Evolutionary conservation across 2,329 filamentous ascomycete species (phyloP).

Genomic region (Cadophora sp.): DNA sequence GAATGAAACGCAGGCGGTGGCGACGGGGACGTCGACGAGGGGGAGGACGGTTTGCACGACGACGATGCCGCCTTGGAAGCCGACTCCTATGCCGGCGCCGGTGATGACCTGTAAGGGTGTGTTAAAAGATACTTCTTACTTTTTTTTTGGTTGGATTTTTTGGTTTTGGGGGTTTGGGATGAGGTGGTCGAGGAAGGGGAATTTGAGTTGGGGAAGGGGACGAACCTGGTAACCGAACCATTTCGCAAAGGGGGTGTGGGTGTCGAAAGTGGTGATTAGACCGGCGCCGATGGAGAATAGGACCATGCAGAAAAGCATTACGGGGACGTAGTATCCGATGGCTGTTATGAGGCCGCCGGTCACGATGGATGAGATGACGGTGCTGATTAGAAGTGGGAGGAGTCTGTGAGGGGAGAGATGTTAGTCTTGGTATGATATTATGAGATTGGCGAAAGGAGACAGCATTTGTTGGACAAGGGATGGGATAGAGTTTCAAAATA

Average conservation of each 20-base stretch:
- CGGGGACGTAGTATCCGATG: constrained; percentile 54
- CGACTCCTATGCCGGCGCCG: constrained; percentile 35
- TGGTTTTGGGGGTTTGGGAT: no score
- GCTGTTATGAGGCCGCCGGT: constrained; percentile 48
- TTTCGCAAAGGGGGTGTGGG: constrained; percentile 49
- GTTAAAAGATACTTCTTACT: no score
- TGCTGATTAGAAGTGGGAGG: constrained; percentile 50
- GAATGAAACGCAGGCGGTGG: constrained; percentile 61
- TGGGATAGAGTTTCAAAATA: neutral
- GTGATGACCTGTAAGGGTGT: constrained; percentile 42
- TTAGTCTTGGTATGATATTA: neutral
- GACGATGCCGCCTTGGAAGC: constrained; percentile 37
- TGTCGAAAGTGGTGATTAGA: constrained; percentile 50
- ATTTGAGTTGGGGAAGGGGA: neutral
- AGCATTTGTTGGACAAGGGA: no score
- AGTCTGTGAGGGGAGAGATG: constrained; percentile 29
- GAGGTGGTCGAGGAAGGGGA: neutral
- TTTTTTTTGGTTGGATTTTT: no score
- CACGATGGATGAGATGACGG: constrained; percentile 50
- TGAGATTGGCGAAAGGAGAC: neutral
- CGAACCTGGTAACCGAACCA: constrained; percentile 65
- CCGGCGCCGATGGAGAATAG: constrained; percentile 50
- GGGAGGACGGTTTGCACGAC: constrained; percentile 58
- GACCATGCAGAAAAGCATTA: constrained; percentile 49
- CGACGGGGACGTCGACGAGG: constrained; percentile 56